Evolutionary conservation across 176 grass and related monocot genomes (phyloP).

Genomic region (Stipa capillata): DNA sequence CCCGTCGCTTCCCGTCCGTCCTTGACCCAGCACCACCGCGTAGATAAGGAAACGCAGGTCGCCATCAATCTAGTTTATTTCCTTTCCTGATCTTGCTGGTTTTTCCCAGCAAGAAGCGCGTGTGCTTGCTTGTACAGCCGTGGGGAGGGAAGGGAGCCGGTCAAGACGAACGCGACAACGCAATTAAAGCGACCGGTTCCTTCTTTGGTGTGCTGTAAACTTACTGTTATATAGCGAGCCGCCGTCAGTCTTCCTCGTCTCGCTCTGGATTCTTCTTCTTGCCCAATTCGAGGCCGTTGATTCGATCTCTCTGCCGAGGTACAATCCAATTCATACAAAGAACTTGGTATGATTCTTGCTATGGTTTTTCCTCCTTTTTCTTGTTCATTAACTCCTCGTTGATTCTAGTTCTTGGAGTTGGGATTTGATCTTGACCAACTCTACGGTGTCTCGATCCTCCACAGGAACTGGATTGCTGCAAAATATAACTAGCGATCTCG

Average conservation of each 20-base stretch:
- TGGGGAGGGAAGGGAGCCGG: no score
- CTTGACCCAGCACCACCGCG: no score
- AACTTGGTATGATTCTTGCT: background rate
- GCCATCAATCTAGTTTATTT: background rate
- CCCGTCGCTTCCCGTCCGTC: no score
- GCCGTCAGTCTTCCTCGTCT: background rate
- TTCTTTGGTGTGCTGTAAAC: background rate
- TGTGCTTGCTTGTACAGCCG: no score
- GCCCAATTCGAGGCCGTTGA: background rate
- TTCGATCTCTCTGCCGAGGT: background rate
- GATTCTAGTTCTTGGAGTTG: background rate
- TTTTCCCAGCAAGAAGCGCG: background rate
- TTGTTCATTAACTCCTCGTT: background rate
- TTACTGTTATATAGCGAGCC: background rate
- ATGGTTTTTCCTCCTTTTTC: background rate
- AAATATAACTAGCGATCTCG: background rate
- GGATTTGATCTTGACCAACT: background rate
- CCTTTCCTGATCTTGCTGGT: background rate
- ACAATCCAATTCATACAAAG: background rate
- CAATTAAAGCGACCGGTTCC: background rate
- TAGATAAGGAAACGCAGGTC: background rate
- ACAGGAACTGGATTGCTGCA: background rate
- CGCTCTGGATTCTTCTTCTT: background rate
- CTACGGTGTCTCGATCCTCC: background rate
- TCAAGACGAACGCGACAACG: no score